Evolutionary conservation across 2,329 filamentous ascomycete genomes (phyloP).

Genomic region (Sarocladium strictum): DNA sequence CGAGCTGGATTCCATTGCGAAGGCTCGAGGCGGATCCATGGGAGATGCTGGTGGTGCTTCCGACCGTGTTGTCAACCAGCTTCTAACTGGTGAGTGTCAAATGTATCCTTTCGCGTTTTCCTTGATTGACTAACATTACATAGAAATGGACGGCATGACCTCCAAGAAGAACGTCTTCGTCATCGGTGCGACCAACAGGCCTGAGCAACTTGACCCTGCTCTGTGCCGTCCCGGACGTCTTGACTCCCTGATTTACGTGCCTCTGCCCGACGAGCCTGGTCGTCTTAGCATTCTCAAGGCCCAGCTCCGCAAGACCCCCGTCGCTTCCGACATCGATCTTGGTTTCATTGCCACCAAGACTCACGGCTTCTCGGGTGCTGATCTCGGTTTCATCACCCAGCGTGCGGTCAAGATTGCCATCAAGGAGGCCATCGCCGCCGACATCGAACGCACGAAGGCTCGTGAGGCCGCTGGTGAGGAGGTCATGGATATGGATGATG

Average conservation of each 20-base stretch:
- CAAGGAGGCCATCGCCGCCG: constrained; percentile 85
- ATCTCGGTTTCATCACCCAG: constrained; percentile 98
- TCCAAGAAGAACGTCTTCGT: constrained; percentile 99
- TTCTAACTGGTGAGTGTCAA: constrained; percentile 73
- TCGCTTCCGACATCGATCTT: constrained; percentile 80
- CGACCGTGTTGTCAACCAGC: constrained; percentile 99
- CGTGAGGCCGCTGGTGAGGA: constrained; percentile 81
- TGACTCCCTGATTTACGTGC: constrained; percentile 97
- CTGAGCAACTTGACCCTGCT: constrained; percentile 96
- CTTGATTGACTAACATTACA: neutral
- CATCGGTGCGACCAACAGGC: constrained; percentile 97
- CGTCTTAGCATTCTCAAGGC: constrained; percentile 88
- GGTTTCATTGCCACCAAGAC: constrained; percentile 93
- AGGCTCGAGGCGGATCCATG: constrained; percentile 94
- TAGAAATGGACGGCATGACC: constrained; percentile 99
- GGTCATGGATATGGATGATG: constrained; percentile 57
- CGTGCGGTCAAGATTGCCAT: constrained; percentile 98
- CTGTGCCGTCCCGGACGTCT: constrained; percentile 98
- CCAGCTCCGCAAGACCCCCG: constrained; percentile 96
- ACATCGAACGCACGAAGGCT: constrained; percentile 87
- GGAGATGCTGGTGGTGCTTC: constrained; percentile 97
- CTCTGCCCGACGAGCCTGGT: constrained; percentile 85
- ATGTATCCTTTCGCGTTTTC: neutral
- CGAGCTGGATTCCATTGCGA: constrained; percentile 97
- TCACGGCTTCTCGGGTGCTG: constrained; percentile 98